Percentiles rank a stretch among this genome's conserved stretches.
These are phyloP conservation scores for Rhodamnia argentea DNA, from an alignment of 345 rosid species.

Conservation along the genomic window DNA sequence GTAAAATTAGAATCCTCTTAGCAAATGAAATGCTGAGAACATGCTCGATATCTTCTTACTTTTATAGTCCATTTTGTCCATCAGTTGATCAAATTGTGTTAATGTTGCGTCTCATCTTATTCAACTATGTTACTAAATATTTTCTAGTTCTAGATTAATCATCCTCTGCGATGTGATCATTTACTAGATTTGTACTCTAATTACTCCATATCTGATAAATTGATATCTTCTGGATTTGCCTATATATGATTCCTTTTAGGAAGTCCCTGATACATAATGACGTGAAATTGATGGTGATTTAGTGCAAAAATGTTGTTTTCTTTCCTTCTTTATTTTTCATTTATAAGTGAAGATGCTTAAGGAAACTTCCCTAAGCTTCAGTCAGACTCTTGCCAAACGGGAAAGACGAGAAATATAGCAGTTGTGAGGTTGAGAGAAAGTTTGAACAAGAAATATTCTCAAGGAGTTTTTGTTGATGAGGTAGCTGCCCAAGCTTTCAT, in stretches of 20 bases:
- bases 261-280: neutral
- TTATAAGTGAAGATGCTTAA: neutral
- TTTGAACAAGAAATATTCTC: neutral
- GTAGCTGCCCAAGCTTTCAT: neutral
- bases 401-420: neutral
- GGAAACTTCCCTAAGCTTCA: neutral
- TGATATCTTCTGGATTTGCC: neutral
- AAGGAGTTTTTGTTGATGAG: neutral
- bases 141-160: neutral
- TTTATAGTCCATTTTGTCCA: neutral
- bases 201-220: neutral
- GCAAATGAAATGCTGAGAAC: neutral
- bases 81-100: neutral
- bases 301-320: neutral
- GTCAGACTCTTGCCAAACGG: neutral
- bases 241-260: neutral
- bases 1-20: too few relatives aligned
- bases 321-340: neutral
- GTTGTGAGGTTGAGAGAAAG: neutral
- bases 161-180: neutral
- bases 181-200: neutral
- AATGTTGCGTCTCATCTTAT: neutral
- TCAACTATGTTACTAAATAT: neutral
- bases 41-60: neutral
- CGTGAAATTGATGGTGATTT: neutral